phyloP scores from a whole-genome alignment of 768 basidiomycete genomes.

The Podaxis mareebaensis region DNA sequence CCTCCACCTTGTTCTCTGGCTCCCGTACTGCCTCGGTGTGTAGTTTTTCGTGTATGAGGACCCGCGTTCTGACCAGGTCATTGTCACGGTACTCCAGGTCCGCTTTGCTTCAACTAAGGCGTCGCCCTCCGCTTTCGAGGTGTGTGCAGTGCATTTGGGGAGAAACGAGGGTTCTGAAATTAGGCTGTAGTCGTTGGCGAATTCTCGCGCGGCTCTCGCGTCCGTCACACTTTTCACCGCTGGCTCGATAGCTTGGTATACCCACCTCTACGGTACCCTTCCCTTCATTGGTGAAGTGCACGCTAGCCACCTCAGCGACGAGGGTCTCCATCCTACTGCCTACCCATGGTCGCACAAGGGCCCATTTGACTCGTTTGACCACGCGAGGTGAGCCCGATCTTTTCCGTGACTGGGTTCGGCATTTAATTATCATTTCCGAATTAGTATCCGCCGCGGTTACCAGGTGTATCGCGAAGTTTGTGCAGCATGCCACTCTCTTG shows the following conservation, averaged over 20 bases:
- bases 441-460: conserved; percentile 92
- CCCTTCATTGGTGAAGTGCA: conserved; percentile 92
- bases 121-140: conserved; percentile 62
- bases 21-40: conserved; percentile 55
- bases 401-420: conserved; percentile 13
- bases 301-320: conserved; percentile 90
- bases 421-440: conserved; percentile 19
- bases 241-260: conserved; percentile 96
- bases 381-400: conserved; percentile 73
- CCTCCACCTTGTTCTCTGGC: conserved; percentile 38
- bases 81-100: conserved; percentile 42
- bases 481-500: conserved; percentile 97
- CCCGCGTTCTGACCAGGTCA: conserved; percentile 23
- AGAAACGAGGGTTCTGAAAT: conserved; percentile 14
- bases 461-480: conserved; percentile 99
- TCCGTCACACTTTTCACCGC: conserved; percentile 76
- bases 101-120: conserved; percentile 73
- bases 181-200: conserved; percentile 53
- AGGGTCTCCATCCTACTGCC: conserved; percentile 84
- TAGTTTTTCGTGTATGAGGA: conserved; percentile 18
- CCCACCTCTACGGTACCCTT: conserved; percentile 86
- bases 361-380: conserved; percentile 89
- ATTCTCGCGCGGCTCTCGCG: conserved; percentile 72
- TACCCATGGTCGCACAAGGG: conserved; percentile 96
- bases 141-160: conserved; percentile 32